Conservation (phyloP, 1,139 yeast species). For the Tardiomyces depauwii region DNA sequence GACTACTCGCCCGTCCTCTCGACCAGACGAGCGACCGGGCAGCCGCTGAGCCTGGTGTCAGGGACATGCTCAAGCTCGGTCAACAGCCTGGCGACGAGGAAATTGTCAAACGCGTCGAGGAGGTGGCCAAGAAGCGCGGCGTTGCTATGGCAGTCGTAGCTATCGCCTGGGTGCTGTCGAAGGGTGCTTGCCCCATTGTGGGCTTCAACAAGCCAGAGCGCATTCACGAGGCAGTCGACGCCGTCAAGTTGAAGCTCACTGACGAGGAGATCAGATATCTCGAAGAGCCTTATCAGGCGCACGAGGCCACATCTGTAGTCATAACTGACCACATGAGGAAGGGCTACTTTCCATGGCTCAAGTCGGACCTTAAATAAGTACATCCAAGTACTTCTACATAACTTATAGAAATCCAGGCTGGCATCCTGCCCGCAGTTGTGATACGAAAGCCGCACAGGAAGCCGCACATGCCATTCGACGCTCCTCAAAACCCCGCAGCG, state of each 20-base stretch:
- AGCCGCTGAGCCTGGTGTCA: not conserved
- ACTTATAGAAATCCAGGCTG: no score
- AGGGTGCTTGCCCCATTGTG: conserved; percentile 43
- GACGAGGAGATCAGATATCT: conserved; percentile 36
- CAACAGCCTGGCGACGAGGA: conserved; percentile 9
- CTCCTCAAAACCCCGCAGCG: no score
- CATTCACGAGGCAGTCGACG: conserved; percentile 43
- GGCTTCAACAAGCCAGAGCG: conserved; percentile 41
- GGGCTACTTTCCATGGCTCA: no score
- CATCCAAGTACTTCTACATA: no score
- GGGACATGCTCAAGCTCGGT: not conserved
- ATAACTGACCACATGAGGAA: no score
- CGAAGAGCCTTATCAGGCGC: conserved; percentile 35
- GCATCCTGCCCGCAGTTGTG: no score
- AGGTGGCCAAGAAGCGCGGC: conserved; percentile 34
- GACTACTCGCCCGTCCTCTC: conserved; percentile 34
- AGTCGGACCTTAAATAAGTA: no score
- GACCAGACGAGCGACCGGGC: not conserved
- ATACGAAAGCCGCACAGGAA: no score
- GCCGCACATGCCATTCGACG: no score
- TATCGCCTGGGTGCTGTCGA: conserved; percentile 42
- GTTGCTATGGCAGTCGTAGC: conserved; percentile 44
- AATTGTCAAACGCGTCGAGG: conserved; percentile 41
- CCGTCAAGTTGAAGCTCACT: conserved; percentile 33
- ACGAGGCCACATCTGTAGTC: not conserved